A percentile compares a stretch with the other conserved stretches of the same genome.
Evolutionary conservation across 306 rosid species (phyloP).

Genomic region (apple (Malus domestica)): ASM211411v1 NC_041793.1:25129501-25130000

Average conservation of each 20-base stretch:
- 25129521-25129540: background rate
- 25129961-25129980: conserved; percentile 77
- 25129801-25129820: conserved; percentile 43
- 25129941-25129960: conserved; percentile 69
- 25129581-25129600: background rate
- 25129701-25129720: conserved; percentile 77
- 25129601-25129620: background rate
- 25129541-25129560: background rate
- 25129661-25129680: background rate
- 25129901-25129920: background rate
- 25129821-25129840: conserved; percentile 31
- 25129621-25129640: background rate
- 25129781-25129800: conserved; percentile 86
- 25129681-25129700: background rate
- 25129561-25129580: background rate
- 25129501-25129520: background rate
- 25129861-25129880: background rate
- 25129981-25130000: conserved; percentile 74
- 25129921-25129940: conserved; percentile 42
- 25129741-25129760: conserved; percentile 79
- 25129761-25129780: conserved; percentile 67
- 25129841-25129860: conserved; percentile 7
- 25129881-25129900: background rate
- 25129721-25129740: conserved; percentile 79
- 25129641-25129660: background rate